Conservation (phyloP, 495 filamentous ascomycete species). For the Glonium stellatum region DNA sequence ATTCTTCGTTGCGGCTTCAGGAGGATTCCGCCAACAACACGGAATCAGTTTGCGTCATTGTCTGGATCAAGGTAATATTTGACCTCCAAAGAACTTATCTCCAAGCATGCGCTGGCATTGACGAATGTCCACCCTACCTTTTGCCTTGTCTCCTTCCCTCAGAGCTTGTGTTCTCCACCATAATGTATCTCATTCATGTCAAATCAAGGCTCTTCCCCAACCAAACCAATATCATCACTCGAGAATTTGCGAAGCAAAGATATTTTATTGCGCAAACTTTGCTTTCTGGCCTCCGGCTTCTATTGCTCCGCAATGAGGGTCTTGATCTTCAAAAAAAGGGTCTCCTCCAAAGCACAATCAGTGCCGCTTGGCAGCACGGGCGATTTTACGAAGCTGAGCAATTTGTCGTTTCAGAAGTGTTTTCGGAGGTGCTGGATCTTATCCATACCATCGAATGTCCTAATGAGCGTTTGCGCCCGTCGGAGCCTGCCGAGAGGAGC, state of each 20-base stretch:
- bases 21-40: slow-evolving; percentile 8
- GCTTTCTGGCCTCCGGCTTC: slow-evolving; percentile 21
- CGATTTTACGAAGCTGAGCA: slow-evolving; percentile 15
- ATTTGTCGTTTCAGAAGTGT: slow-evolving; percentile 23
- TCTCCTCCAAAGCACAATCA: slow-evolving; percentile 19
- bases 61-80: slow-evolving; percentile 26
- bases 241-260: slow-evolving; percentile 19
- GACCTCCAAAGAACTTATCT: slow-evolving; percentile 23
- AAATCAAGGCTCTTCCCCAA: slow-evolving; percentile 21
- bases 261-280: slow-evolving; percentile 22
- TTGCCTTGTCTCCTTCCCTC: slow-evolving; percentile 17
- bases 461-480: too few species aligned
- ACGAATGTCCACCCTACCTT: slow-evolving; percentile 25
- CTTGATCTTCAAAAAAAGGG: slow-evolving; percentile 13
- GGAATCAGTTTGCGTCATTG: slow-evolving; percentile 16
- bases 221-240: slow-evolving; percentile 20
- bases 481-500: slow-evolving; percentile 2
- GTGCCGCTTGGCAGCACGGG: slow-evolving; percentile 23
- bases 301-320: slow-evolving; percentile 18
- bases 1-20: slow-evolving; percentile 8
- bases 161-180: slow-evolving; percentile 22
- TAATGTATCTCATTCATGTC: slow-evolving; percentile 23
- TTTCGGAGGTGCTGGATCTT: slow-evolving; percentile 18
- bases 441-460: slow-evolving; percentile 4
- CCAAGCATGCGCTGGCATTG: slow-evolving; percentile 13